Base-by-base conservation (phyloP, 1,284 basidiomycete genomes). In the Fereydounia khargensis region DNA sequence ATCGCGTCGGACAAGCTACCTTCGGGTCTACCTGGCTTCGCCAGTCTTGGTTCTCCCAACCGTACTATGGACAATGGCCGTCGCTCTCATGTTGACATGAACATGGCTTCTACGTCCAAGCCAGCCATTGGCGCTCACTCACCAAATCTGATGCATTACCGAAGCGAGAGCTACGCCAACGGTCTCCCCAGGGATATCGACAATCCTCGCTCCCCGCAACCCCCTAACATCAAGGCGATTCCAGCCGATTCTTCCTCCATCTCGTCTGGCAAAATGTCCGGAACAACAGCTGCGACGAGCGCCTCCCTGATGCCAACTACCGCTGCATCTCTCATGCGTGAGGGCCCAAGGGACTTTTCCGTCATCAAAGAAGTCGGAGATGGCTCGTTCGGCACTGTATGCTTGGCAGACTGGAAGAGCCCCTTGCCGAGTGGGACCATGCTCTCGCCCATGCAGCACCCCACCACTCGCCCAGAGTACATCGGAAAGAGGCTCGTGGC, bases 341-440 rank as follows among this genome's bases (percentile, higher is more conserved):
- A 70, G 42, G 63, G 65, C 7, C 54, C 61, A 3, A 42, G 73
- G 30, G 59, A 71, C 42, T 75, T 68, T 30, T 67, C 65, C 30
- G 57, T 72, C 20, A 74, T 75, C 54, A 65, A 65, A 33, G 66
- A 68, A 25, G 56, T 70, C 24, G 73, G 73, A 2, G 68, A 70
- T 18, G 73, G 73, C 19, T 71, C 68, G 18, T 75, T 99, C 74
- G 94, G 94, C 49, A 97, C 91, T 7, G 94, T 99, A 53, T 92
- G 89, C 85, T 83, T 99, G 61, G 97, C 92, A 76, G 95, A 99
- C 82, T 98, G 94, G 94, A 91, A 95, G 81, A 91, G 90, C 72
- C 85, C 87, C 45, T 81, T 99, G 21, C 72, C 73, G 3, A 67
- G 59, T 30, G 72, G 70, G 24, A 67, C 72, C 20, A 59, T 73